Evolutionary conservation across 139 green algal genomes (phyloP), one percentile per base, ranked within the genome.

Genomic region (Zygnema cylindricum): DNA sequence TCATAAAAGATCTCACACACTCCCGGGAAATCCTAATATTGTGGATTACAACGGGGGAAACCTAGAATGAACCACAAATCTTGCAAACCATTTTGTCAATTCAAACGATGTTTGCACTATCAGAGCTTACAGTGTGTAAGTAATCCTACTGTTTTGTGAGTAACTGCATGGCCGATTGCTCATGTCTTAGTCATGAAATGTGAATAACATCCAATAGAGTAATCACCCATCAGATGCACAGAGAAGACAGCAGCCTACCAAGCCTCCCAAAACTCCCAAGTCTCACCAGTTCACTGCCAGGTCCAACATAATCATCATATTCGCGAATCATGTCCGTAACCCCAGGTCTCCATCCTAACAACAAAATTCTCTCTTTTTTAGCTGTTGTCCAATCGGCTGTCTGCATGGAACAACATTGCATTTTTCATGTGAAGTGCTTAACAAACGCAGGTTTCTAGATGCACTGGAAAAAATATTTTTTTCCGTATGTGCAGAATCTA

Each of bases 211-310:
- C 21, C 73, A 39, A 16, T 21, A 22, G 16, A 81, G 16, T 81
- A 11, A 42, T 21, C 16, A 16, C 73, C 42, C 30, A 38, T 38
- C 22, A n/a, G n/a, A n/a, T n/a, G n/a, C n/a, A n/a, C n/a, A n/a
- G n/a, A n/a, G n/a, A n/a, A n/a, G n/a, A n/a, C n/a, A n/a, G n/a
- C n/a, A n/a, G n/a, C n/a, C n/a, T n/a, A n/a, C n/a, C n/a, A n/a
- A n/a, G n/a, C n/a, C n/a, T n/a, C n/a, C n/a, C n/a, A n/a, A n/a
- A n/a, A n/a, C n/a, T n/a, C n/a, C n/a, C 77, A 84, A 43, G 54
- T 76, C 82, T 78, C 40, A 87, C 79, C 55, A 91, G 78, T 55
- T 91, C 87, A 82, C 87, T 91, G 54, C 87, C 87, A 1, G 87
- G 36, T 7, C 87, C 87, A 42, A 88, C 54, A 54, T 91, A 91